phyloP scores from a whole-genome alignment of 768 basidiomycete species.

The Russula griseocarnosa region DNA sequence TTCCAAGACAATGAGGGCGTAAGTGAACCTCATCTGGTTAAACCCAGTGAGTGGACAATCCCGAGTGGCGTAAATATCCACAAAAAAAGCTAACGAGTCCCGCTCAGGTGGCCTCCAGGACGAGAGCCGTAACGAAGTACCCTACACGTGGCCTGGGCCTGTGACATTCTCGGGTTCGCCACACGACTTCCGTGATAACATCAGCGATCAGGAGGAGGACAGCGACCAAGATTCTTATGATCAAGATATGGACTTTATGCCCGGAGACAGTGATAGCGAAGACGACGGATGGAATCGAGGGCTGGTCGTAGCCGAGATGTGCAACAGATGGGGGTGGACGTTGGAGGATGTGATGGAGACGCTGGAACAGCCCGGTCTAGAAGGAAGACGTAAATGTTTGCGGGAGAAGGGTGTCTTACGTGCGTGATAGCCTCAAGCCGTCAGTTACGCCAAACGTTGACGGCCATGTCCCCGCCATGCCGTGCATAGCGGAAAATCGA shows the following conservation, averaged over 20 bases:
- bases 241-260: constrained; percentile 22
- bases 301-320: constrained; percentile 24
- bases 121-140: constrained; percentile 13
- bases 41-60: constrained; percentile 20
- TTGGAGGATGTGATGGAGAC: constrained; percentile 25
- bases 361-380: constrained; percentile 23
- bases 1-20: constrained; percentile 15
- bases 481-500: constrained; percentile 28
- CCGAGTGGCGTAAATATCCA: background rate
- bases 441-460: constrained; percentile 18
- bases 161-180: constrained; percentile 16
- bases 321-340: constrained; percentile 27
- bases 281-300: constrained; percentile 21
- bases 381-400: constrained; percentile 27
- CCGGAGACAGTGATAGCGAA: constrained; percentile 24
- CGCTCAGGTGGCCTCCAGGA: constrained; percentile 14
- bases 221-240: constrained; percentile 25
- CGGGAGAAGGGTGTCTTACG: constrained; percentile 27
- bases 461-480: constrained; percentile 18
- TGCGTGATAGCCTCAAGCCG: constrained; percentile 22
- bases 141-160: constrained; percentile 24
- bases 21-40: constrained; percentile 7
- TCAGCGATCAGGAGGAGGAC: constrained; percentile 25
- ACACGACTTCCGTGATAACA: constrained; percentile 20
- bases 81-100: constrained; percentile 13